Percentiles rank a stretch among this genome's conserved stretches.
Evolutionary conservation across 345 rosid genomes (phyloP).

Genomic region (Eucalyptus cladocalyx): DNA sequence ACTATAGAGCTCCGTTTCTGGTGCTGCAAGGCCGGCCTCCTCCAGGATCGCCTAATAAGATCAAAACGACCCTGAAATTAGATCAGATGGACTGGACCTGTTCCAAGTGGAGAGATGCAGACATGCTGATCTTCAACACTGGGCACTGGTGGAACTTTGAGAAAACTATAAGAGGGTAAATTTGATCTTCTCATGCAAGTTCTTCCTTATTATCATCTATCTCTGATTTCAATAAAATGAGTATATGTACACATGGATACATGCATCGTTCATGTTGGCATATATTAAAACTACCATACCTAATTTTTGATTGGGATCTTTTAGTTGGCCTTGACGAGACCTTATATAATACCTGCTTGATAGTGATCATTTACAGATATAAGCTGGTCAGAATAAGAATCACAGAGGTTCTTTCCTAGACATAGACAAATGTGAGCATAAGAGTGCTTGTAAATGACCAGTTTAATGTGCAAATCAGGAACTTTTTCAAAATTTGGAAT

Average conservation of each 20-base stretch:
- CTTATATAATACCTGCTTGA: background rate
- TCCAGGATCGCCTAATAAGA: conserved; percentile 23
- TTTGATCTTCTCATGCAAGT: background rate
- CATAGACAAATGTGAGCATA: background rate
- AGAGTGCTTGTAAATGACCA: background rate
- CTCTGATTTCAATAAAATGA: background rate
- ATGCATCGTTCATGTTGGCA: background rate
- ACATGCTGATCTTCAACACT: conserved; percentile 63
- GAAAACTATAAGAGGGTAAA: conserved; percentile 77
- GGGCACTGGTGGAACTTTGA: conserved; percentile 98
- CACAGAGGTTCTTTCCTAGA: background rate
- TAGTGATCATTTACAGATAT: background rate
- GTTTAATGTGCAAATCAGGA: background rate
- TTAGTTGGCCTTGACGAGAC: background rate
- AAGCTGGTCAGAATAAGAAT: background rate
- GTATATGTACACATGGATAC: background rate
- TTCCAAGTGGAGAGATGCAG: conserved; percentile 64
- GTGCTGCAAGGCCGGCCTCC: conserved; percentile 84
- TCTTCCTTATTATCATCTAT: background rate
- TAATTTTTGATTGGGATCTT: background rate
- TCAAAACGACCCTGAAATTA: conserved; percentile 69
- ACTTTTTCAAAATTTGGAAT: background rate
- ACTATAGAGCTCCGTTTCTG: conserved; percentile 77
- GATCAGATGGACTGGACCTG: conserved; percentile 80
- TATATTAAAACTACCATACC: background rate